Evolutionary conservation across 306 rosid genomes (phyloP).

Genomic region (Cucurbita moschata): DNA sequence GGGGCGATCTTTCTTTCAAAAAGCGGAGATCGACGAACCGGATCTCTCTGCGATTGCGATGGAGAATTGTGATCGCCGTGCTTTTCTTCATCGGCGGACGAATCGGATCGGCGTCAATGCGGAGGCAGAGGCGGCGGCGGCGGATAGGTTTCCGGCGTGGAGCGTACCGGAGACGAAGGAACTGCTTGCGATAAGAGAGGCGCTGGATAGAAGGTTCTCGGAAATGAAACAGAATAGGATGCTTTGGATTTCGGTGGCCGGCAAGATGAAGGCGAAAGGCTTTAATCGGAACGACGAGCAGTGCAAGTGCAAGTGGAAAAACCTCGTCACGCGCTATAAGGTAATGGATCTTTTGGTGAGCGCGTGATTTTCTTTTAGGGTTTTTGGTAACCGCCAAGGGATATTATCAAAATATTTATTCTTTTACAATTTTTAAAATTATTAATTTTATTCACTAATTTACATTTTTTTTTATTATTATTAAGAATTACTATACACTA

Average conservation of each 20-base stretch:
- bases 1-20: slow-evolving; percentile 2
- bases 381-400: background rate
- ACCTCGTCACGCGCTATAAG: slow-evolving; percentile 91
- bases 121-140: slow-evolving; percentile 19
- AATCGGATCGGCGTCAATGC: slow-evolving; percentile 13
- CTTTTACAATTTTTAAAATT: background rate
- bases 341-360: slow-evolving; percentile 14
- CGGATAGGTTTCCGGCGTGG: slow-evolving; percentile 84
- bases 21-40: background rate
- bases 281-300: slow-evolving; percentile 69
- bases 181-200: slow-evolving; percentile 54
- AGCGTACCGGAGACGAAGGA: slow-evolving; percentile 79
- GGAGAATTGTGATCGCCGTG: slow-evolving; percentile 30
- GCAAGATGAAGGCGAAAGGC: slow-evolving; percentile 62
- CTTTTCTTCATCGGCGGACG: background rate
- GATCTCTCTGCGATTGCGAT: slow-evolving; percentile 5
- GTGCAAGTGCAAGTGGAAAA: slow-evolving; percentile 99
- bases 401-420: background rate
- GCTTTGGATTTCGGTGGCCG: slow-evolving; percentile 70
- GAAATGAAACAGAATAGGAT: slow-evolving; percentile 78
- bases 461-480: too few relatives aligned
- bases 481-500: too few relatives aligned
- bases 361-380: background rate
- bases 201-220: slow-evolving; percentile 73
- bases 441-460: too few relatives aligned